Evolutionary conservation across 75 land plant species (phyloP), one percentile per base, ranked within the genome.

Genomic region (Cupressus sempervirens): DNA sequence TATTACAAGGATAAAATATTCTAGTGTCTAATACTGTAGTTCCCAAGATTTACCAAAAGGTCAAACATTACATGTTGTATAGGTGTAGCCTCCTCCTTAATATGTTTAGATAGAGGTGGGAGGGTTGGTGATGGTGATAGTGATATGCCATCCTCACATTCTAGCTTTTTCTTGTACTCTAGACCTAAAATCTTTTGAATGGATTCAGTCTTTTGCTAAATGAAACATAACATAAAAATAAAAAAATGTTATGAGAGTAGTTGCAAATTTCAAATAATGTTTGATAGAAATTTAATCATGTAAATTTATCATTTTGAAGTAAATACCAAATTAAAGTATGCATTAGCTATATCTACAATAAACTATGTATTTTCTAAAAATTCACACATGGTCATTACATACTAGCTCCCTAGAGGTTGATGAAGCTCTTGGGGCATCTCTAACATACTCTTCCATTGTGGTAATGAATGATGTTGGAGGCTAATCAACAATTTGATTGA

Each of bases 341-440:
- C 52, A 4, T 82, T 53, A 10, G 12, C 30, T 10, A 8, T 43
- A 38, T 77, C 11, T 43, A 8, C 45, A 77, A 77, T 36, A 77
- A 43, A 26, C 81, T 77, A 4, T 36, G 2, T 20, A 48, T n/a
- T n/a, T n/a, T n/a, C n/a, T n/a, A n/a, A n/a, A n/a, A n/a, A n/a
- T n/a, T n/a, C n/a, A n/a, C n/a, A n/a, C n/a, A n/a, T n/a, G n/a
- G 26, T 38, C n/a, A 82, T 8, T 56, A 72, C 48, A 38, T 79
- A 94, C 95, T 92, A 84, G 87, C 83, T 94, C 93, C 38, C 91
- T 95, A 13, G 89, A 88, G 83, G 85, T 85, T 68, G 94, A 84
- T 83, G 98, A 95, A 79, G 84, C 86, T 38, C 98, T n/a, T n/a
- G n/a, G n/a, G n/a, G n/a, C n/a, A n/a, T n/a, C n/a, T n/a, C n/a